Evolutionary conservation across 495 filamentous ascomycete genomes (phyloP).

Genomic region (Aspergillus haitiensis): DNA sequence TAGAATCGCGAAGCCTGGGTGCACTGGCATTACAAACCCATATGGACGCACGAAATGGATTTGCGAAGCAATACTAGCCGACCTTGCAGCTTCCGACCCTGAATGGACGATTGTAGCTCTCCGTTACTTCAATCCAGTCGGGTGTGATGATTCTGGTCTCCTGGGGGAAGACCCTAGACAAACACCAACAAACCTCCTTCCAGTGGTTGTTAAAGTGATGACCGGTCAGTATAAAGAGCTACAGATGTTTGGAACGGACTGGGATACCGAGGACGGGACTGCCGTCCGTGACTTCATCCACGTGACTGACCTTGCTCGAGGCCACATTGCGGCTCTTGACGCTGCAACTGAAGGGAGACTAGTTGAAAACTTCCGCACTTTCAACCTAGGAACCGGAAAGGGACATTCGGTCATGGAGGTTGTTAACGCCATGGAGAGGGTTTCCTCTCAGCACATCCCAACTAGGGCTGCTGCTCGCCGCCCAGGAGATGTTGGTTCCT

Average conservation of each 20-base stretch:
- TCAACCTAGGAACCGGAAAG: constrained; percentile 54
- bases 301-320: constrained; percentile 64
- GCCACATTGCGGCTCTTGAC: constrained; percentile 60
- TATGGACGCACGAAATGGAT: constrained; percentile 69
- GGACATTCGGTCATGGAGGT: constrained; percentile 56
- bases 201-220: constrained; percentile 60
- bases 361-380: constrained; percentile 49
- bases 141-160: constrained; percentile 62
- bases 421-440: constrained; percentile 47
- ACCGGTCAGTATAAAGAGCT: constrained; percentile 53
- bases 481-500: constrained; percentile 76
- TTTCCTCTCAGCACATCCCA: constrained; percentile 41
- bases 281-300: constrained; percentile 61
- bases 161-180: constrained; percentile 66
- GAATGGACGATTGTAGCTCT: constrained; percentile 62
- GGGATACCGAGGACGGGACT: constrained; percentile 63
- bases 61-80: constrained; percentile 63
- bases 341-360: constrained; percentile 39
- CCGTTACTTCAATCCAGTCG: constrained; percentile 69
- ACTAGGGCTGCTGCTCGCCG: constrained; percentile 70
- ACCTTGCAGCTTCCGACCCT: constrained; percentile 57
- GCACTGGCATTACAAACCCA: constrained; percentile 60
- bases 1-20: constrained; percentile 39
- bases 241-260: constrained; percentile 63
- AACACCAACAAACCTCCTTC: constrained; percentile 62